These are phyloP conservation scores for Umbelopsis sp. DNA, from an alignment of 371 early-diverging fungal species.

Conservation along the genomic window DNA sequence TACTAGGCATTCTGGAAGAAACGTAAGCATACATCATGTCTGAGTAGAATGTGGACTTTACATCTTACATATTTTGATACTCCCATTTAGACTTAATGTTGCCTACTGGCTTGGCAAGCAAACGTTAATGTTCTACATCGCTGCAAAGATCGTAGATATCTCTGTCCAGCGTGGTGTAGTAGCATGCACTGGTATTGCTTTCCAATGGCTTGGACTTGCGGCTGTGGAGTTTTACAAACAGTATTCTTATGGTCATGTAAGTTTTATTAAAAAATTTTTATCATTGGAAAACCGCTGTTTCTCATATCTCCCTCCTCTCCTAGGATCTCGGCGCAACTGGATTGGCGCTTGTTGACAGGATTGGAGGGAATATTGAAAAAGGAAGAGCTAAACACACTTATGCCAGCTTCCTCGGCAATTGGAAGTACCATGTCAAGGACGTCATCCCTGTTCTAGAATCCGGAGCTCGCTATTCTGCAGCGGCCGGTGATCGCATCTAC, in stretches of 20 bases:
- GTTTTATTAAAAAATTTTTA: too few species aligned
- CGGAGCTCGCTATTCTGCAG: conserved; percentile 23
- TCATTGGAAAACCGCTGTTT: background rate
- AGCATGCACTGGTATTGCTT: conserved; percentile 29
- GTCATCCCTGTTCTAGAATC: conserved; percentile 23
- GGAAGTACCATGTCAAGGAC: conserved; percentile 42
- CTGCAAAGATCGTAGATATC: conserved; percentile 33
- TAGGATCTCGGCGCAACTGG: conserved; percentile 40
- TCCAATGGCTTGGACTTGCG: conserved; percentile 35
- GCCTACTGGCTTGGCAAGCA: conserved; percentile 48
- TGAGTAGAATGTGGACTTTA: too few species aligned
- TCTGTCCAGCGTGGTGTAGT: conserved; percentile 36
- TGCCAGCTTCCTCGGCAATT: conserved; percentile 31
- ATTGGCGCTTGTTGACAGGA: conserved; percentile 31
- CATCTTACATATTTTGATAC: too few species aligned
- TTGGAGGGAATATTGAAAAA: conserved; percentile 36
- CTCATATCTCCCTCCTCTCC: background rate
- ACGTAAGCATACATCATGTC: conserved; percentile 27
- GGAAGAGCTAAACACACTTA: conserved; percentile 41
- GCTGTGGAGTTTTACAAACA: conserved; percentile 31
- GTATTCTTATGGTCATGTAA: conserved; percentile 36
- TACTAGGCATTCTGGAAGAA: conserved; percentile 43
- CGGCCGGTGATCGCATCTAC: conserved; percentile 51
- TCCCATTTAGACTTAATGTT: conserved; percentile 27
- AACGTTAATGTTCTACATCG: conserved; percentile 40